Evolutionary conservation across 306 rosid species (phyloP).

Genomic region (Sesbania bispinosa): DNA sequence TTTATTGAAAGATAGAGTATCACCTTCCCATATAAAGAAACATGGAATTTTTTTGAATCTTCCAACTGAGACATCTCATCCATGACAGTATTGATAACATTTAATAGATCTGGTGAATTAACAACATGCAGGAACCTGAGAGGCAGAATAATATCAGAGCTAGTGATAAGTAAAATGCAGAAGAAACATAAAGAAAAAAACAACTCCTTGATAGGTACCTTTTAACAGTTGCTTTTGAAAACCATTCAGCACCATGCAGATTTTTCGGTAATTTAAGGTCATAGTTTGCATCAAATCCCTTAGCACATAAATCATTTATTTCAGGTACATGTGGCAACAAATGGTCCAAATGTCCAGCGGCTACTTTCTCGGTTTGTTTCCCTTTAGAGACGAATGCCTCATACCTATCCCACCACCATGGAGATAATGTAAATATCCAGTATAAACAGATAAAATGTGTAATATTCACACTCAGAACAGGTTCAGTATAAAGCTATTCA

Average conservation of each 20-base stretch:
- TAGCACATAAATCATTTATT: conserved; percentile 48
- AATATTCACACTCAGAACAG: neutral
- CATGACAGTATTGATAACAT: conserved; percentile 37
- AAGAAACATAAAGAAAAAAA: conserved; percentile 12
- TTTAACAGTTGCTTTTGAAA: conserved; percentile 70
- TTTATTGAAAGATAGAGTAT: conserved; percentile 26
- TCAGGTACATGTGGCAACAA: conserved; percentile 65
- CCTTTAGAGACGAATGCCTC: conserved; percentile 57
- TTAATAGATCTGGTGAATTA: conserved; percentile 56
- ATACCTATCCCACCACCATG: conserved; percentile 49
- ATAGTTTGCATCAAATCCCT: conserved; percentile 55
- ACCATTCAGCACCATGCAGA: conserved; percentile 63
- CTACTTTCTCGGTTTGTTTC: conserved; percentile 50
- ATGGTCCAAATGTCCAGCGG: conserved; percentile 59
- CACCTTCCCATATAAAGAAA: conserved; percentile 86
- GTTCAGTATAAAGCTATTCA: conserved; percentile 4
- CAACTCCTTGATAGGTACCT: conserved; percentile 49
- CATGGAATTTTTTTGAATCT: conserved; percentile 78
- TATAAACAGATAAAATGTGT: conserved; percentile 1
- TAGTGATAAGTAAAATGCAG: conserved; percentile 12
- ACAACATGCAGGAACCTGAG: conserved; percentile 69
- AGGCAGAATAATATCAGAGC: conserved; percentile 26
- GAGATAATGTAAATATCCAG: conserved; percentile 7
- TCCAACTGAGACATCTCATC: conserved; percentile 89
- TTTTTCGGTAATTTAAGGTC: conserved; percentile 57